A percentile compares a stretch with the other conserved stretches of the same genome.
These are phyloP conservation scores for Leccinellum luteum DNA, from an alignment of 768 basidiomycete genomes.

Conservation along the genomic window DNA sequence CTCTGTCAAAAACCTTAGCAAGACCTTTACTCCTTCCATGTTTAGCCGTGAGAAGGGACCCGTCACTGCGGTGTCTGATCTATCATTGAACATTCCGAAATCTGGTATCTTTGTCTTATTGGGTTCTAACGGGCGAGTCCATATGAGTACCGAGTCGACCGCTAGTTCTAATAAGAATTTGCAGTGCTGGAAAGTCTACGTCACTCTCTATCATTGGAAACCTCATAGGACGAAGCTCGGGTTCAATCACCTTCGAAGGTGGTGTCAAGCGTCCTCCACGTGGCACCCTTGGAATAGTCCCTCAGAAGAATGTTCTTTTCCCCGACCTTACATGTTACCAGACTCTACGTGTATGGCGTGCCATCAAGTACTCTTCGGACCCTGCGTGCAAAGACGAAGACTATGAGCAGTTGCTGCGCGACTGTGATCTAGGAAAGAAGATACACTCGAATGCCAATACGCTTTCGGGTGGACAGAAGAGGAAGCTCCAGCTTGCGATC, in stretches of 20 bases:
- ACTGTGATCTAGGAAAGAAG: conserved; percentile 74
- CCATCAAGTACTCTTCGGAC: conserved; percentile 60
- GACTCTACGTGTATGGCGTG: conserved; percentile 68
- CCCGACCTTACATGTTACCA: conserved; percentile 73
- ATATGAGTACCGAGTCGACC: not conserved
- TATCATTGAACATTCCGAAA: conserved; percentile 68
- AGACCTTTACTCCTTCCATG: conserved; percentile 52
- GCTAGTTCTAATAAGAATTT: conserved; percentile 1
- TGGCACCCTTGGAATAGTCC: conserved; percentile 72
- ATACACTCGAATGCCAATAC: conserved; percentile 62
- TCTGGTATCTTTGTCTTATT: conserved; percentile 75
- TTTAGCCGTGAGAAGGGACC: conserved; percentile 45
- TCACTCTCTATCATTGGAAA: conserved; percentile 64
- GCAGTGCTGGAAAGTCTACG: conserved; percentile 77
- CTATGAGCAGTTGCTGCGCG: conserved; percentile 58
- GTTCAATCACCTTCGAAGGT: conserved; percentile 55
- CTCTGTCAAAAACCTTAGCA: conserved; percentile 57
- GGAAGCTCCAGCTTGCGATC: conserved; percentile 81
- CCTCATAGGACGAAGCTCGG: conserved; percentile 55
- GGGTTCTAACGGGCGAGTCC: conserved; percentile 61
- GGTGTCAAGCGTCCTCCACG: conserved; percentile 52
- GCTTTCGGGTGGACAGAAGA: conserved; percentile 77
- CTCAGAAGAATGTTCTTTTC: conserved; percentile 82
- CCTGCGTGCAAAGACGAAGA: conserved; percentile 48
- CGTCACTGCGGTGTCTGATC: conserved; percentile 63